Conservation (phyloP, 805 yeast species). For the Metschnikowia anglica region DNA sequence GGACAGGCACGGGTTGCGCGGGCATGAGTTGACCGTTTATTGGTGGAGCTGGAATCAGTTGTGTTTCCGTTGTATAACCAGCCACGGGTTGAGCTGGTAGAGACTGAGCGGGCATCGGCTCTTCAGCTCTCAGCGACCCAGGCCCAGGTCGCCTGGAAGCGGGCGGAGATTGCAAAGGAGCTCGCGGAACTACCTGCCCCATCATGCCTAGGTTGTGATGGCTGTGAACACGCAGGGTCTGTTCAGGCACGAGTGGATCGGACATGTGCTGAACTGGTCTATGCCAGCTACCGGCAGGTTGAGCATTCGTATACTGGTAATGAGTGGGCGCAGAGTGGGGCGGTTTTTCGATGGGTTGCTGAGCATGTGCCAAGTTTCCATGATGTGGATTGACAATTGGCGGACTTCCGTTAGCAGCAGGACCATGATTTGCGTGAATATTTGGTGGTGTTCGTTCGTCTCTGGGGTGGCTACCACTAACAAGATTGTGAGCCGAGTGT, state of each 20-base stretch:
- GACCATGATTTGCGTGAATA: neutral
- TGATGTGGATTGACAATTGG: neutral
- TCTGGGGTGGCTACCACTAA: neutral
- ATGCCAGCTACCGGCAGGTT: neutral
- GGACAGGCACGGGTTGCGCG: neutral
- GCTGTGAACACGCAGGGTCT: neutral
- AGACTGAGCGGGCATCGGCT: neutral
- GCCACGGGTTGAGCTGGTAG: neutral
- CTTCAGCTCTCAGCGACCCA: neutral
- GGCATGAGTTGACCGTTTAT: neutral
- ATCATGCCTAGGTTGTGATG: neutral
- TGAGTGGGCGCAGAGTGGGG: neutral
- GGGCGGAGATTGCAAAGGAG: neutral
- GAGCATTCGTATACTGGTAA: neutral
- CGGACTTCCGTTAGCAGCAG: neutral
- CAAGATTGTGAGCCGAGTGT: neutral
- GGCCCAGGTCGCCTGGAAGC: neutral
- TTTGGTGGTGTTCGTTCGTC: neutral
- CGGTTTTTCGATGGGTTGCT: neutral
- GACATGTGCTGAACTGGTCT: no score
- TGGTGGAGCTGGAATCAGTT: neutral
- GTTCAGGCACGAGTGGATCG: no score
- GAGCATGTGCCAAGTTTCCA: neutral
- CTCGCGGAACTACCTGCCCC: neutral
- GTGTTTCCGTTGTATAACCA: neutral